Base-by-base conservation (phyloP, 768 basidiomycete species). In the Astraeus odoratus region DNA sequence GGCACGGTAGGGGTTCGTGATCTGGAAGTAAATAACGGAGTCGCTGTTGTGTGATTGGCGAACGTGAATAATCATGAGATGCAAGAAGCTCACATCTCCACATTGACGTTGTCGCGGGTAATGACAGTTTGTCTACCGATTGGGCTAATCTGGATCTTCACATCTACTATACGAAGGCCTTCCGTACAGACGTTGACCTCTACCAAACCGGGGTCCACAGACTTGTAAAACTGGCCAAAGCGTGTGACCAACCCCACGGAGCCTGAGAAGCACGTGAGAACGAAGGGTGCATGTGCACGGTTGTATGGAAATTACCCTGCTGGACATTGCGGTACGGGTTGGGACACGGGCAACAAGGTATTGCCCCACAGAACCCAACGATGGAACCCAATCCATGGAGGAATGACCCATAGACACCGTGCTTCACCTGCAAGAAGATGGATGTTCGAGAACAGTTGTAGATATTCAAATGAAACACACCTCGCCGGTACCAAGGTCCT, bases 121-220 rank as follows among this genome's bases (percentile, higher is more conserved):
- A 96, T 92, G 59, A 97, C 94, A 31, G 73, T 78, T 68, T 93
- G 90, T 43, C 81, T 72, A 41, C 90, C 90, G 56, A 94, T 91
- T 20, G 85, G 69, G 53, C 81, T 86, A 55, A 97, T 92, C 64
- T 95, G 93, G 52, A 98, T 95, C 66, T 94, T 95, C 66, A 97
- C 93, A 59, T 96, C 89, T 52, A 97, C 90, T 39, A 86, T 64
- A 47, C 82, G 80, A 35, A 98, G 75, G 1, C 76, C 75, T 64
- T 98, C 95, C 13, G 91, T 88, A 75, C 93, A 95, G 49, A 95
- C 87, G 61, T 97, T 96, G 64, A 96, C 83, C 55, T 91, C 80
- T 42, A 86, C 86, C 26, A 96, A 75, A 46, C 94, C 93, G 1
- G 90, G 93, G 59, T 95, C 91, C 55, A 94, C 91, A 7, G 89